A percentile compares a stretch with the other conserved stretches of the same genome.
These are phyloP conservation scores for Fragilaria crotonensis DNA, from an alignment of 108 stramenopile species.

Conservation along the genomic window DNA sequence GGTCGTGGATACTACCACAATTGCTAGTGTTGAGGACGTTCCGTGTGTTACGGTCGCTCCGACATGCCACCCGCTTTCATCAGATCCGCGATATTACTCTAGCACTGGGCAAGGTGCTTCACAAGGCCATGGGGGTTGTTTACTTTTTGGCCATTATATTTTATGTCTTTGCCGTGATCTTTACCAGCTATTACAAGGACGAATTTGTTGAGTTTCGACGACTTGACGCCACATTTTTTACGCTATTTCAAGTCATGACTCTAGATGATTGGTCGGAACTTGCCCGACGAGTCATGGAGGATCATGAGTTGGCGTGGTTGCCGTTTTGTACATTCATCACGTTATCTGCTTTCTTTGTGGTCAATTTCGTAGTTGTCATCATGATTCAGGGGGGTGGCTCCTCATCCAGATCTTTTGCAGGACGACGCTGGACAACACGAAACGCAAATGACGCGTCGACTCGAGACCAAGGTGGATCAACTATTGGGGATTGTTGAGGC, in stretches of 20 bases:
- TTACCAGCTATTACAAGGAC: constrained; percentile 26
- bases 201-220: background rate
- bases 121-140: constrained; percentile 19
- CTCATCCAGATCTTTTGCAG: background rate
- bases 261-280: constrained; percentile 37
- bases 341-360: constrained; percentile 21
- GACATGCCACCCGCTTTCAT: constrained; percentile 21
- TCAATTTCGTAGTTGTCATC: constrained; percentile 24
- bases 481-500: background rate
- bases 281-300: constrained; percentile 19
- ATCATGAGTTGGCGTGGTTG: constrained; percentile 26
- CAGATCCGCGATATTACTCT: constrained; percentile 19
- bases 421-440: background rate
- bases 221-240: constrained; percentile 24
- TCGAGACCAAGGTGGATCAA: background rate
- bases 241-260: constrained; percentile 42
- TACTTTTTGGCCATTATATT: constrained; percentile 23
- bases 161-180: constrained; percentile 39
- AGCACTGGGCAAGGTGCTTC: constrained; percentile 21
- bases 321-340: constrained; percentile 23
- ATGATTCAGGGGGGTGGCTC: background rate
- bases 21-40: constrained; percentile 21
- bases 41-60: constrained; percentile 32
- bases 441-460: background rate
- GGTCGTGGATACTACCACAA: constrained; percentile 20